These are phyloP conservation scores for Hibiscus syriacus DNA, from an alignment of 345 rosid genomes.

Conservation along the genomic window DNA sequence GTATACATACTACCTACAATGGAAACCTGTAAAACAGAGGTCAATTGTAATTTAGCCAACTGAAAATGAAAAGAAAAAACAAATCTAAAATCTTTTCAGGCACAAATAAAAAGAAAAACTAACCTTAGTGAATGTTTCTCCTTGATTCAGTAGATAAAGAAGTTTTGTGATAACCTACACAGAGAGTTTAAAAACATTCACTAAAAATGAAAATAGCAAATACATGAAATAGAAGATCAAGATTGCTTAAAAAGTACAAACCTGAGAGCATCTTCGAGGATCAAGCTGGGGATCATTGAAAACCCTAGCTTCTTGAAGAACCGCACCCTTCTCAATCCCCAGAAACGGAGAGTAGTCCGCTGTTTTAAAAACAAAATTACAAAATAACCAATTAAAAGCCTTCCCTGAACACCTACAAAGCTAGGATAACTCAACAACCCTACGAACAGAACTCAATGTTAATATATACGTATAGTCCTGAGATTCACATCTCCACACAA, in stretches of 20 bases:
- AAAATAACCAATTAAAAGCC: not conserved
- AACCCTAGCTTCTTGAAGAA: slow-evolving; percentile 96
- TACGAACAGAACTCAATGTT: not conserved
- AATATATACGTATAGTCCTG: not conserved
- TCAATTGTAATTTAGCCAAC: not conserved
- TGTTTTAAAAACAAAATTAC: slow-evolving; percentile 21
- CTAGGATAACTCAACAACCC: not conserved
- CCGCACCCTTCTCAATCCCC: slow-evolving; percentile 98
- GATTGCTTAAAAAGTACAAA: slow-evolving; percentile 16
- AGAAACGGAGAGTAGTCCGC: slow-evolving; percentile 90
- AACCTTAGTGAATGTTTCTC: slow-evolving; percentile 90
- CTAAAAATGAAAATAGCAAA: slow-evolving; percentile 4
- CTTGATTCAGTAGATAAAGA: slow-evolving; percentile 92
- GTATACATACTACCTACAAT: not conserved
- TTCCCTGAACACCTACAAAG: not conserved
- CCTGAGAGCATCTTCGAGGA: slow-evolving; percentile 98
- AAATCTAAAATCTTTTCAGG: not conserved
- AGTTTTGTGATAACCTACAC: slow-evolving; percentile 89
- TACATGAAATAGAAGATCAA: not conserved
- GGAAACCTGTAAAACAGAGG: not conserved
- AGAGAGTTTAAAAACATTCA: slow-evolving; percentile 13
- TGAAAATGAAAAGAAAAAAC: not conserved
- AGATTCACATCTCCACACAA: slow-evolving; percentile 14
- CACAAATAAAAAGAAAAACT: slow-evolving; percentile 2
- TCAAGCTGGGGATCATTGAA: slow-evolving; percentile 98